phyloP scores from a whole-genome alignment of 768 basidiomycete species.

The Boletus rufocinnamomeus region DNA sequence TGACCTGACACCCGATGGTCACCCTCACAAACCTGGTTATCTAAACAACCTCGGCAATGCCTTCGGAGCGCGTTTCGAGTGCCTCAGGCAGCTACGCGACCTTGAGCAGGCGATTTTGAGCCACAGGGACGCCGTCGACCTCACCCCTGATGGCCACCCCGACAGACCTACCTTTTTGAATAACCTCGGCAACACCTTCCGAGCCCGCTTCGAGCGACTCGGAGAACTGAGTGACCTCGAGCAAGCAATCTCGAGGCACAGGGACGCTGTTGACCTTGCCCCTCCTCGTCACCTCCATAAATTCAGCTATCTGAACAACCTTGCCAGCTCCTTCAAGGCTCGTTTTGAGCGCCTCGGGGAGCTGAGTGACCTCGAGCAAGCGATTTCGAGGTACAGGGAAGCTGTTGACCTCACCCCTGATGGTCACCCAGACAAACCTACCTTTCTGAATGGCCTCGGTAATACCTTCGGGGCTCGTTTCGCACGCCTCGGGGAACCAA shows the following conservation, averaged over 20 bases:
- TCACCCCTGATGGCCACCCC: not conserved
- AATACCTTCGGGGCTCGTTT: not conserved
- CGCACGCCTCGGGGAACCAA: not conserved
- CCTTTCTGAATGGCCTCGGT: not conserved
- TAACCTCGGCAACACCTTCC: not conserved
- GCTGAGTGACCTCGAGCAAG: constrained; percentile 1
- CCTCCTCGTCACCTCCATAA: not conserved
- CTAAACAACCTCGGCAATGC: not conserved
- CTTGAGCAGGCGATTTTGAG: not conserved
- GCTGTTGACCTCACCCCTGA: not conserved
- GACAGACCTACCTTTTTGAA: not conserved
- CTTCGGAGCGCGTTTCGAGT: not conserved
- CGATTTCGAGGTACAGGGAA: not conserved
- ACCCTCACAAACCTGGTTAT: not conserved
- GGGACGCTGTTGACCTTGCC: not conserved
- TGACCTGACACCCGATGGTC: not conserved
- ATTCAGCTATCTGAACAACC: not conserved
- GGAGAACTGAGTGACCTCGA: not conserved
- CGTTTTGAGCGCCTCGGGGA: not conserved
- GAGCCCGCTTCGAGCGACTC: not conserved
- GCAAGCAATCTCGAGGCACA: not conserved
- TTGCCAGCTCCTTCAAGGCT: not conserved
- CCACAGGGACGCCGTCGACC: not conserved
- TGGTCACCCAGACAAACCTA: not conserved
- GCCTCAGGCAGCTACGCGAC: not conserved